phyloP scores from a whole-genome alignment of 331 rosid species.

The Malus hybrid region DNA sequence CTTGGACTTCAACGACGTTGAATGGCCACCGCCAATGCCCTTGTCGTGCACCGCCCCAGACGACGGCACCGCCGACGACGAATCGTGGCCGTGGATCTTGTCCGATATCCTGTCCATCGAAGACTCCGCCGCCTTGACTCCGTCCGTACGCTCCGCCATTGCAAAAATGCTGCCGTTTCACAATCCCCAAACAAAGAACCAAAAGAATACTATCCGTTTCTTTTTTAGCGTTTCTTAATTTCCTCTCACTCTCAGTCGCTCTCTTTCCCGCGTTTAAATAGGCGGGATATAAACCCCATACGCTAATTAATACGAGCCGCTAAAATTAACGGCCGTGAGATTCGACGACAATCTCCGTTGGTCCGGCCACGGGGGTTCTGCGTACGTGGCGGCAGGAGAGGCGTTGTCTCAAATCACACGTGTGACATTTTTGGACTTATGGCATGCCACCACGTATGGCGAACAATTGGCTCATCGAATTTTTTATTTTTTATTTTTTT shows the following conservation, averaged over 20 bases:
- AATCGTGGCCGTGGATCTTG: conserved; percentile 50
- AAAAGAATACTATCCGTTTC: not conserved
- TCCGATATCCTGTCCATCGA: conserved; percentile 44
- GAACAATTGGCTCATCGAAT: no score
- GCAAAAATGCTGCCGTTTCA: not conserved
- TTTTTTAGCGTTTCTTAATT: not conserved
- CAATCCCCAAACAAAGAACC: not conserved
- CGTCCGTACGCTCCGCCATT: conserved; percentile 28
- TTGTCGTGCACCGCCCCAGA: conserved; percentile 30
- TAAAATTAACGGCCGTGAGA: not conserved
- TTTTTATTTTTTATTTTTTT: no score
- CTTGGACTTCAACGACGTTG: conserved; percentile 42
- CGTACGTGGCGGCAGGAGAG: not conserved
- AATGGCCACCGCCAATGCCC: not conserved
- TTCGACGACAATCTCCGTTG: not conserved
- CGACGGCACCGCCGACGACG: conserved; percentile 49
- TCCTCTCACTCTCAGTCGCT: not conserved
- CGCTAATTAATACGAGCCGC: not conserved
- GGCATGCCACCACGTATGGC: not conserved
- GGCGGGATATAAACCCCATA: not conserved
- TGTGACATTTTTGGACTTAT: not conserved
- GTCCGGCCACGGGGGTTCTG: not conserved
- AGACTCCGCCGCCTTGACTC: conserved; percentile 16
- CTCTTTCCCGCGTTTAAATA: conserved; percentile 3
- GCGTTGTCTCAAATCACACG: not conserved